Conservation (phyloP, 208 protist genomes). For the Crithidia sp. region DNA sequence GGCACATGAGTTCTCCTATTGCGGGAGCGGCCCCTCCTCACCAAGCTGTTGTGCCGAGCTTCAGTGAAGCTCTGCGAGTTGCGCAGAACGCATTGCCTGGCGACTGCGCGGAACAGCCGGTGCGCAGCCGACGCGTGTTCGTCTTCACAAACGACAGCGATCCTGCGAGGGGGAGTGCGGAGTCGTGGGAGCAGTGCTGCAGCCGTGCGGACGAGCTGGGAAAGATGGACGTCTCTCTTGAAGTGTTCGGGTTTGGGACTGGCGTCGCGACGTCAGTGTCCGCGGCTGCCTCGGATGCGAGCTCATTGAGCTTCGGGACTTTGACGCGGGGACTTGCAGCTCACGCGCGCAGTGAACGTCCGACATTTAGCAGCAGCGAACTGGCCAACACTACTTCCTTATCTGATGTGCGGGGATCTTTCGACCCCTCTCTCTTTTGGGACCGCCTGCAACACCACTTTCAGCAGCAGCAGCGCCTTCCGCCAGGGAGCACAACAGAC, state of each 20-base stretch:
- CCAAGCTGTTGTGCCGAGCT: background rate
- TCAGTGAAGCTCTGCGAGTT: slow-evolving; percentile 75
- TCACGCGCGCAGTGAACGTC: too few species aligned
- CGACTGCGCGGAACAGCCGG: slow-evolving; percentile 15
- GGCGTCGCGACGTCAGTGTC: background rate
- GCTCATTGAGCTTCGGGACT: background rate
- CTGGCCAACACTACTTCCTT: too few species aligned
- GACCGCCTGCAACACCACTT: too few species aligned
- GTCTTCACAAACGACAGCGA: slow-evolving; percentile 88
- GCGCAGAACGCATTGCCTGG: slow-evolving; percentile 71
- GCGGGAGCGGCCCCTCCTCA: background rate
- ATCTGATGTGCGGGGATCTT: too few species aligned
- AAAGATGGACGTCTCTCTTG: slow-evolving; percentile 56
- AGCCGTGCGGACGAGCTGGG: slow-evolving; percentile 48
- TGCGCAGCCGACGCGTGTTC: slow-evolving; percentile 72
- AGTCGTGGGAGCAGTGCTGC: slow-evolving; percentile 47
- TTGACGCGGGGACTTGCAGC: too few species aligned
- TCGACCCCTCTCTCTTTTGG: too few species aligned
- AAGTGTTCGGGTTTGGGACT: slow-evolving; percentile 71
- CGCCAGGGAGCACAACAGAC: too few species aligned
- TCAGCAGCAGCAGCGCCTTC: too few species aligned
- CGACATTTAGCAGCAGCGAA: too few species aligned
- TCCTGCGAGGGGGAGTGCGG: slow-evolving; percentile 47
- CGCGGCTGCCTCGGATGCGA: background rate
- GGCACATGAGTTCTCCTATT: too few species aligned